Base-by-base conservation (phyloP, 768 basidiomycete species). In the Termitomyces sp. region DNA sequence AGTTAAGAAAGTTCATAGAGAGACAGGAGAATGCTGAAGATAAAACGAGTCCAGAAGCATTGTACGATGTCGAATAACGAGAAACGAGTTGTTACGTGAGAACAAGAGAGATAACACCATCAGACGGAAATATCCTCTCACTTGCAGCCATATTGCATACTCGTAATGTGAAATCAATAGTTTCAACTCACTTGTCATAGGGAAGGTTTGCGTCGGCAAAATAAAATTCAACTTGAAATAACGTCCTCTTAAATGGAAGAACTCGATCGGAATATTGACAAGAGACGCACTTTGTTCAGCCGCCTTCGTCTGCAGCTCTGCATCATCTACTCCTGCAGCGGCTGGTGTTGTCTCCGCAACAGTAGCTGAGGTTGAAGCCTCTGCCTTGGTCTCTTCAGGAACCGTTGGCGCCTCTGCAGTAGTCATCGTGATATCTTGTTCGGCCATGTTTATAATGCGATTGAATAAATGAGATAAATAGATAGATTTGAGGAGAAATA, bases 161-260 rank as follows among this genome's bases (percentile, higher is more conserved):
- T 35, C 5, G 13, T 3, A 35, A 11, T 35, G 1, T 2, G 5
- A 35, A 35, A 35, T 35, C 13, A 16, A 12, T 25, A 4, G 23
- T n/a, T 15, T 23, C 5, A n/a, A 54, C 78, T 25, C 63, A 88
- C 88, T 84, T 89, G 78, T 94, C 91, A 60, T 83, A 94, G 1
- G 95, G 95, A 50, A 98, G 81, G 71, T 98, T 97, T n/a, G 93
- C 82, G 70, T 96, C 94, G 49, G 90, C 90, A 72, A 98, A 94
- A 76, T 98, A 97, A 71, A 97, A 98, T 67, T 94, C 91, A 64
- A 96, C 95, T 97, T 52, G 7, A 36, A 39, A 5, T 31, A 33
- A 39, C 23, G 5, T 27, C 32, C 7, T 18, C 20, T 43, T 39
- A 55, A n/a, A 39, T 29, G 4, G 13, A 35, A 51, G 16, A 38